phyloP scores from a whole-genome alignment of 2,329 filamentous ascomycete genomes.

The Calonectria ilicicola region DNA sequence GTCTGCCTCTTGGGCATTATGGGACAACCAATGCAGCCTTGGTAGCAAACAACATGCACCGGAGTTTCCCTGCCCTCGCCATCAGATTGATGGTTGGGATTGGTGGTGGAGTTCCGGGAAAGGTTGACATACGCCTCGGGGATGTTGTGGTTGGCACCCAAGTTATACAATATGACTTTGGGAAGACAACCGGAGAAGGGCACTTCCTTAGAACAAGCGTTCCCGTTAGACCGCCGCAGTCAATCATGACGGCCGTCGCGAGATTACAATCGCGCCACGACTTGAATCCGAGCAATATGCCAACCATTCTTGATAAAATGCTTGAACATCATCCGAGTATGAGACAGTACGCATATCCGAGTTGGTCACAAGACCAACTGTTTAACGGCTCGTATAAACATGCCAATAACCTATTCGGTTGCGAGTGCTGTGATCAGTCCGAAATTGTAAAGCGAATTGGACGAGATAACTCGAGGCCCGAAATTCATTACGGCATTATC shows the following conservation, averaged over 20 bases:
- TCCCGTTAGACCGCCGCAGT: not conserved
- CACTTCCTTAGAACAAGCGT: not conserved
- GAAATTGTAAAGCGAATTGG: not conserved
- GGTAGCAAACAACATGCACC: not conserved
- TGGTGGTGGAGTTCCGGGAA: not conserved
- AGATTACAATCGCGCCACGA: not conserved
- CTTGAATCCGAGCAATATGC: not conserved
- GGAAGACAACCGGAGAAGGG: not conserved
- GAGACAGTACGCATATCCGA: not conserved
- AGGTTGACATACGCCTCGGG: not conserved
- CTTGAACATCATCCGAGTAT: not conserved
- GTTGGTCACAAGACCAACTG: not conserved
- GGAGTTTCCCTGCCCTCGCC: not conserved
- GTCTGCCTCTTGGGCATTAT: not conserved
- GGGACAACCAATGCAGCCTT: not conserved
- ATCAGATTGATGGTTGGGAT: not conserved
- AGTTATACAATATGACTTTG: not conserved
- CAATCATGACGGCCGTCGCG: not conserved
- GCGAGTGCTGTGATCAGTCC: not conserved
- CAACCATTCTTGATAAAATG: not conserved
- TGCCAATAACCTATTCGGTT: not conserved
- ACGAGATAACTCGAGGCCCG: not conserved
- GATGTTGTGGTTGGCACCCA: not conserved
- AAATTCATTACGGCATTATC: not conserved
- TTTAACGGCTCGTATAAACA: not conserved